Conservation (phyloP, 2,329 filamentous ascomycete species). For the Rhinocladiella similis region DNA sequence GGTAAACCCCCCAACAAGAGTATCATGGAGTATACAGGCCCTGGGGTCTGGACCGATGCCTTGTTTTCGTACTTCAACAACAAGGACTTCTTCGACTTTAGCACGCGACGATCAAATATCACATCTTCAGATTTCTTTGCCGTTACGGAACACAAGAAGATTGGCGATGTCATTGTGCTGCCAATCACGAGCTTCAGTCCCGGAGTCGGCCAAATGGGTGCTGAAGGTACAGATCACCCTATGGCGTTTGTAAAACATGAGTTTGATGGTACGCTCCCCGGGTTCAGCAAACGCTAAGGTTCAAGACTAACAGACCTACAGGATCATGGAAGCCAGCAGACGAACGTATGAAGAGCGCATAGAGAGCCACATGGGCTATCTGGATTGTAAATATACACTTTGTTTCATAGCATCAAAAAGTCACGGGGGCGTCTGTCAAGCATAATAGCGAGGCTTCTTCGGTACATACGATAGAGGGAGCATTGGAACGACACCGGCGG, state of each 20-base stretch:
- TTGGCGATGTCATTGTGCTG: slow-evolving; percentile 89
- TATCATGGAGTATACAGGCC: slow-evolving; percentile 92
- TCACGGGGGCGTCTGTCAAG: neutral
- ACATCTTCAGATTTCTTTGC: slow-evolving; percentile 87
- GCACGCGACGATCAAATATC: slow-evolving; percentile 63
- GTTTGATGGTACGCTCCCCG: slow-evolving; percentile 74
- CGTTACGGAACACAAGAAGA: slow-evolving; percentile 77
- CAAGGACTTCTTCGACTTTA: slow-evolving; percentile 82
- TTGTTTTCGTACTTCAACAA: slow-evolving; percentile 96
- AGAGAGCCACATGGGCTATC: neutral
- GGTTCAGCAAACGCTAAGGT: neutral
- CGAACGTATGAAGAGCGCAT: slow-evolving; percentile 28
- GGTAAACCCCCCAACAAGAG: slow-evolving; percentile 63
- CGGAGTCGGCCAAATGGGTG: slow-evolving; percentile 89
- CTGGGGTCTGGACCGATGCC: slow-evolving; percentile 89
- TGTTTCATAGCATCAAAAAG: neutral
- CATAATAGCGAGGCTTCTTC: no score
- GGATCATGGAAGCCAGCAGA: slow-evolving; percentile 35
- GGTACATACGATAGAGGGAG: no score
- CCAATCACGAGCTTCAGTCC: slow-evolving; percentile 98
- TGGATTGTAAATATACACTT: neutral
- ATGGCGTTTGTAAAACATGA: slow-evolving; percentile 98
- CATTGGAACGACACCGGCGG: no score
- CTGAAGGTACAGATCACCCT: slow-evolving; percentile 81
- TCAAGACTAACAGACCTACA: slow-evolving; percentile 15